Base-by-base conservation (phyloP, 225 moss, liverwort and hornwort species). In the Antitrichia curtipendula region DNA sequence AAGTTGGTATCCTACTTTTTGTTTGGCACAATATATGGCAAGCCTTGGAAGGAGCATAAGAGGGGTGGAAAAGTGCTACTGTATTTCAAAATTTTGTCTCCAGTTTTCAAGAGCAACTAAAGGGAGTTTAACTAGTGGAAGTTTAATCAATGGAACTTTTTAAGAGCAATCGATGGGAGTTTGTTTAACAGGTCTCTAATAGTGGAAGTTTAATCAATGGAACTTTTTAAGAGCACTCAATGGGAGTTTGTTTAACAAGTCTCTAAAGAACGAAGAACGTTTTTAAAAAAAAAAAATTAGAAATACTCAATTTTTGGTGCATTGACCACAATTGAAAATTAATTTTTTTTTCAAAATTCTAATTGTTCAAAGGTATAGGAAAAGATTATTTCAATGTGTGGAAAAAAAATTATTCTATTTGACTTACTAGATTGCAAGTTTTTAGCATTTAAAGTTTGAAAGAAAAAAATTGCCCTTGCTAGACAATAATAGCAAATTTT, bases 221-320 rank as follows among this genome's bases (percentile, higher is more conserved):
- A n/a, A n/a, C n/a, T n/a, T n/a, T n/a, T n/a, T n/a, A n/a, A n/a
- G n/a, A n/a, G n/a, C n/a, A n/a, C n/a, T n/a, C n/a, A n/a, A n/a
- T n/a, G n/a, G n/a, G n/a, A n/a, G n/a, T n/a, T n/a, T n/a, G n/a
- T n/a, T n/a, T n/a, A n/a, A n/a, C n/a, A n/a, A n/a, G n/a, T 2
- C 19, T 3, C 3, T 65, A 20, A 20, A 36, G 4, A 4, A 65
- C 2, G 6, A 2, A 65, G 21, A 1, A 12, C 7, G 0, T n/a
- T n/a, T 32, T 21, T 12, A 10, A 64, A n/a, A 4, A 66, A 8
- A 2, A 66, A 66, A n/a, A n/a, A 12, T n/a, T 4, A 36, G 2
- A 21, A n/a, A 65, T 12, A 6, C 2, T n/a, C 12, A n/a, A 66
- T 21, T 20, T 36, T n/a, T 11, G n/a, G 8, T n/a, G 20, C n/a